Evolutionary conservation across 1,284 basidiomycete species (phyloP).

Genomic region (Ustilago xerochloae): DNA sequence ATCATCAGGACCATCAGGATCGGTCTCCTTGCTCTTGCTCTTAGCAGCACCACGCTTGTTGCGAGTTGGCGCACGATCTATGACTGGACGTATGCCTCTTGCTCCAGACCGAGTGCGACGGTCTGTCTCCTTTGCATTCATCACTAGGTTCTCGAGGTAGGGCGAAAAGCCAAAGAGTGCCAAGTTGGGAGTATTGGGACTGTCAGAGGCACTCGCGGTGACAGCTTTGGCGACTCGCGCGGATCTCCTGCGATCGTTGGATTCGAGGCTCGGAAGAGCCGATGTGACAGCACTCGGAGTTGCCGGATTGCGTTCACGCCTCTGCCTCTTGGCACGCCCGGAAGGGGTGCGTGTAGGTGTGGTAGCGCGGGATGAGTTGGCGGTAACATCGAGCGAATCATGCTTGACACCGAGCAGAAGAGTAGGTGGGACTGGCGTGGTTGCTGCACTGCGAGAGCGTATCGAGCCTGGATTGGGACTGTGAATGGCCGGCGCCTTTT

Average conservation of each 20-base stretch:
- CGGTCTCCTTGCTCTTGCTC: constrained; percentile 25
- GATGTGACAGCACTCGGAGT: constrained; percentile 2
- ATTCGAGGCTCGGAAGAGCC: constrained; percentile 34
- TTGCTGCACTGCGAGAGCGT: constrained; percentile 36
- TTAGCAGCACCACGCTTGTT: constrained; percentile 25
- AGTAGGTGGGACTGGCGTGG: constrained; percentile 31
- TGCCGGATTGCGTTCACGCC: constrained; percentile 27
- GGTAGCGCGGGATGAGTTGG: constrained; percentile 32
- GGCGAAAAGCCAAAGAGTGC: constrained; percentile 44
- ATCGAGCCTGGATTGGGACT: constrained; percentile 28
- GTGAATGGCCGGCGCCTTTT: constrained; percentile 37
- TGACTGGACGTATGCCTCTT: constrained; percentile 18
- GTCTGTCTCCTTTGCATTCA: constrained; percentile 40
- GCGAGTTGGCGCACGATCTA: constrained; percentile 24
- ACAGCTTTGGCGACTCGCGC: constrained; percentile 44
- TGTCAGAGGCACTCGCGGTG: constrained; percentile 22
- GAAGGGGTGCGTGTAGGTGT: constrained; percentile 30
- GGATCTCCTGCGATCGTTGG: constrained; percentile 34
- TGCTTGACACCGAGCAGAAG: constrained; percentile 15
- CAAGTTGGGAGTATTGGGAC: constrained; percentile 30
- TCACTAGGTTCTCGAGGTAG: constrained; percentile 44
- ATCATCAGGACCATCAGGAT: constrained; percentile 32
- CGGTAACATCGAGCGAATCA: constrained; percentile 27
- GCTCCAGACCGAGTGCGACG: constrained; percentile 35
- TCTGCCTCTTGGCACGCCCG: constrained; percentile 28